Base-by-base conservation (phyloP, 805 yeast genomes). In the Saccharomyces eubayanus region DNA sequence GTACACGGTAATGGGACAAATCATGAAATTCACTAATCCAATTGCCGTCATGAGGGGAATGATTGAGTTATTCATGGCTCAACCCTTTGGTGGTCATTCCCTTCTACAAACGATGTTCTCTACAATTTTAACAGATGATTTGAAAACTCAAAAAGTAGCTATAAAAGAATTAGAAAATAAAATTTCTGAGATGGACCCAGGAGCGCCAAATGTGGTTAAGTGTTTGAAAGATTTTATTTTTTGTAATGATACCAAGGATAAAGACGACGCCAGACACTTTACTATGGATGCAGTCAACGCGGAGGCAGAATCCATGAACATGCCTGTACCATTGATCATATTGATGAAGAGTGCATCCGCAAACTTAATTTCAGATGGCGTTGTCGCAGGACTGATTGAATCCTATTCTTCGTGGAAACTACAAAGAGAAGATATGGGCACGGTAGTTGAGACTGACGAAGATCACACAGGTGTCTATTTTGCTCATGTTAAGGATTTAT, bases 11-110 rank as follows among this genome's bases (percentile, higher is more conserved):
- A 80, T 91, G 68, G 83, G 84, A 46, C 87, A 88, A 21, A 85
- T 92, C 24, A 69, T 94, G 63, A 79, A 83, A 63, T 82, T 85
- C 55, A 89, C 98, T 0, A 92, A 92, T 64, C 98, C 99, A 1
- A 81, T 90, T 71, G 80, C 85, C 46, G 83, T 92, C 28, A 82
- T 89, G 73, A 87, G 90, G 56, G 81, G 84, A 24, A 72, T 92
- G 66, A 79, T 91, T 36, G 97, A 89, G 62, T 67, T 92, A 55
- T 82, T 92, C 59, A 80, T 94, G 73, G 88, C 86, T n/a, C 88
- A 83, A 59, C 87, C 89, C 31, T 77, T 83, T 63, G 87, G 88
- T 27, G 78, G 80, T 12, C 77, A 77, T 50, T 85, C 90, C 0
- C 71, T 91, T 20, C 66, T 91, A 47, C 96, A 91, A 57, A 79